Base-by-base conservation (phyloP, 2,329 filamentous ascomycete species). In the Botrytis deweyae region DNA sequence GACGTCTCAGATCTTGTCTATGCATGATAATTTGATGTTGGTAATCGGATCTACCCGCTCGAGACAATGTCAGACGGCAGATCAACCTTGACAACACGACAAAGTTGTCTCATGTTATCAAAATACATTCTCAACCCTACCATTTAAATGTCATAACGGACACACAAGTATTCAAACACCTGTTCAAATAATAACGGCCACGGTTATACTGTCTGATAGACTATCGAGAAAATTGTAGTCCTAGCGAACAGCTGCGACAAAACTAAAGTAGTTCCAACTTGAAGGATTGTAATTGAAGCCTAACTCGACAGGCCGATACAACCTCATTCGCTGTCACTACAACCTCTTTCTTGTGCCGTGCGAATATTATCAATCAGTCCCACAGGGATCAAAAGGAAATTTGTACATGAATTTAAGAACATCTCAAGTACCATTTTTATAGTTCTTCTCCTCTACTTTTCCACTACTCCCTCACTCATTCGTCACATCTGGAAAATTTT, bases 91-190 rank as follows among this genome's bases (percentile, higher is more conserved):
- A 55, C 0, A 14, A 33, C 14, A 52, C 22, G 46, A 55, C 33
- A 12, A 33, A 18, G 9, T 40, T 55, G 64, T 46, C 38, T 67
- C 36, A 40, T 38, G 2, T 22, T 10, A n/a, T n/a, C 25, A 55
- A 25, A 55, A 3, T 46, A 12, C 12, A n/a, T 14, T 5, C 22
- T n/a, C 2, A 16, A n/a, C 4, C 20, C 2, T 38, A 16, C 16
- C 1, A 16, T 52, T n/a, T 4, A 46, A 3, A 0, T 52, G 44
- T 5, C 0, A 36, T 1, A n/a, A 18, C 6, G 20, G 29, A 8
- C 1, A 38, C 16, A 1, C 46, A 66, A 1, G 1, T 33, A 25
- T 49, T 38, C 33, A 38, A 10, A 4, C 14, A 7, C 7, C 7
- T 29, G 7, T 4, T 25, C 1, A n/a, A 16, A n/a, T n/a, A 63